Base-by-base conservation (phyloP, 1,284 basidiomycete species). In the Ceratobasidium sp. region DNA sequence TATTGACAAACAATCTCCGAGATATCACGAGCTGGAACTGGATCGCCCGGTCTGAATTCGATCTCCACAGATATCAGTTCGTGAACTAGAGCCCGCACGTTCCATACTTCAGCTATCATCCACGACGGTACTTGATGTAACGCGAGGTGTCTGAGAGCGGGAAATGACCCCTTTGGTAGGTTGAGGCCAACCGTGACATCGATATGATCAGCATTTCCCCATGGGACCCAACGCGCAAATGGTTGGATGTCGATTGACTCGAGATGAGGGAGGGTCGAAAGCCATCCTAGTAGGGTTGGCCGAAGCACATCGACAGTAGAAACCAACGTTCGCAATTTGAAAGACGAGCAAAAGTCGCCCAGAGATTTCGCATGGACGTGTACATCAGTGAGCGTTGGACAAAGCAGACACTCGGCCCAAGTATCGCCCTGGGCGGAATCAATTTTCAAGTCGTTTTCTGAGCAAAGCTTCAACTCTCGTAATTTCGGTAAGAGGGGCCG, bases 211-310 rank as follows among this genome's bases (percentile, higher is more conserved):
- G 43, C 18, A 45, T 18, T 45, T 6, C 9, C 43, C 16, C 16
- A 18, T n/a, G 43, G 43, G 4, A 45, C 16, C 43, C 43, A 45
- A n/a, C 16, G 16, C 23, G 16, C 23, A 41, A 26, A 41, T 12
- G 36, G 36, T 6, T 23, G 59, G 23, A 61, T 61, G n/a, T 23
- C 34, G n/a, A 61, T 36, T 26, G 59, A 61, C 39, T 61, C 59
- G 36, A 61, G 59, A 28, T 45, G 16, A 26, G 59, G 59, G 12
- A 61, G 41, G 4, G 43, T 45, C 9, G 43, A 9, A 9, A 45
- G 43, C 43, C 43, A 45, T 4, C 18, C 18, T 18, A 45, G 8
- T 18, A 45, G 10, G 16, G 9, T 45, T n/a, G 43, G 43, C 18
- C 18, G 8, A 4, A 45, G 43, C 18, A n/a, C 43, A 45, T 45